Evolutionary conservation across 257 asterid species (phyloP), one percentile per base, ranked within the genome.

Genomic region (Solanum peruvianum): DNA sequence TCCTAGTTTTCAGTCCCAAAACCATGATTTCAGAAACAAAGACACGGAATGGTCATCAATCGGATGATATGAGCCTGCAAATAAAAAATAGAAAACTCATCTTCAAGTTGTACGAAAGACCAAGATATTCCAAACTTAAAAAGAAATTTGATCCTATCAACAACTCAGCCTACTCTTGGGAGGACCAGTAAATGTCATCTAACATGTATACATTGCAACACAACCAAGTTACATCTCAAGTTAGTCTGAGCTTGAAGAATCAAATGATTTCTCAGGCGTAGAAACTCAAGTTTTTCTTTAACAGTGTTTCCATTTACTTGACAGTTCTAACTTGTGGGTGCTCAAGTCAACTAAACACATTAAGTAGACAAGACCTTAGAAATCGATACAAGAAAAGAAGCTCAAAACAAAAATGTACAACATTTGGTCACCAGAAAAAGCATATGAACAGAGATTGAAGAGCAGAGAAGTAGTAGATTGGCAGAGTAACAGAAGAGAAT

Each of bases 1-100:
- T 89, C 64, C 91, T 94, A 2, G 94, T 88, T 86, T 87, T 93
- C 92, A 93, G 58, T 31, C 99, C 98, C 39, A 96, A 96, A 91
- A 94, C 98, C 99, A 96, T 96, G 41, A 92, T 93, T 93, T 80
- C 67, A 88, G 89, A 71, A 76, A 37, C 25, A 56, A 81, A 47
- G 67, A 27, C 29, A 80, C 0, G n/a, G 67, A 81, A 81, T 81
- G 31, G 21, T 49, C 69, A 18, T 81, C 69, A 81, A 81, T 20
- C 10, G 66, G n/a, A 47, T 29, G 25, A 77, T 44, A 77, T 77
- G 62, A 25, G 39, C 42, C 84, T 78, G 84, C 84, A 78, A 66
- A 78, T 14, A 78, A 78, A 27, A 27, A 78, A 27, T 78, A 78
- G 25, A 27, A 77, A 27, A 25, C 84, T 45, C 42, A 3, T 77